phyloP scores from a whole-genome alignment of 2,329 filamentous ascomycete genomes.

The Piedraia hortae region DNA sequence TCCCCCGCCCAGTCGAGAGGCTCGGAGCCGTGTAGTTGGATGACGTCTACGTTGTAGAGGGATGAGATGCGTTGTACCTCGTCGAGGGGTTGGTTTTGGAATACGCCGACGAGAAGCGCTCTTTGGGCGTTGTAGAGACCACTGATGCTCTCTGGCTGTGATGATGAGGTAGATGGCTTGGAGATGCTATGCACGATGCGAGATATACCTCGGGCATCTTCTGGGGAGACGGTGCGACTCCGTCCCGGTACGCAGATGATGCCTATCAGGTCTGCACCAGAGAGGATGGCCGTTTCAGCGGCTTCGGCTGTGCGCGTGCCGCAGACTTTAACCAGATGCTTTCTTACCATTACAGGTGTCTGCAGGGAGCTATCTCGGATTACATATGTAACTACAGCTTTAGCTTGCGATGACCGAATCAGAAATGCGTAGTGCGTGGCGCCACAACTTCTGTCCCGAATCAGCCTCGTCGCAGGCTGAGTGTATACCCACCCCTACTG shows the following conservation, averaged over 20 bases:
- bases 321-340: slow-evolving; percentile 72
- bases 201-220: slow-evolving; percentile 58
- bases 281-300: slow-evolving; percentile 52
- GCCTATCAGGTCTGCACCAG: slow-evolving; percentile 74
- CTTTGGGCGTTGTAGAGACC: slow-evolving; percentile 14
- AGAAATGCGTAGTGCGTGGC: too few species aligned
- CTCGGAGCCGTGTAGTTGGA: slow-evolving; percentile 81
- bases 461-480: too few species aligned
- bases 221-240: slow-evolving; percentile 51
- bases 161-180: slow-evolving; percentile 10
- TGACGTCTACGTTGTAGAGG: slow-evolving; percentile 52
- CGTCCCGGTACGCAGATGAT: slow-evolving; percentile 70
- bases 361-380: too few species aligned
- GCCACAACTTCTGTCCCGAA: too few species aligned
- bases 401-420: too few species aligned
- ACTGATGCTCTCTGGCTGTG: too few species aligned
- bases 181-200: slow-evolving; percentile 36
- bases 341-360: too few species aligned
- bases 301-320: slow-evolving; percentile 65
- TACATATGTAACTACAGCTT: too few species aligned
- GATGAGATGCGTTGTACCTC: slow-evolving; percentile 59
- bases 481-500: too few species aligned
- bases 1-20: slow-evolving; percentile 85
- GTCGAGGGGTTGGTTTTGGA: slow-evolving; percentile 64
- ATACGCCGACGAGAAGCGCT: slow-evolving; percentile 72